Conservation (phyloP, 805 yeast species). For the Candida bentonensis region DNA sequence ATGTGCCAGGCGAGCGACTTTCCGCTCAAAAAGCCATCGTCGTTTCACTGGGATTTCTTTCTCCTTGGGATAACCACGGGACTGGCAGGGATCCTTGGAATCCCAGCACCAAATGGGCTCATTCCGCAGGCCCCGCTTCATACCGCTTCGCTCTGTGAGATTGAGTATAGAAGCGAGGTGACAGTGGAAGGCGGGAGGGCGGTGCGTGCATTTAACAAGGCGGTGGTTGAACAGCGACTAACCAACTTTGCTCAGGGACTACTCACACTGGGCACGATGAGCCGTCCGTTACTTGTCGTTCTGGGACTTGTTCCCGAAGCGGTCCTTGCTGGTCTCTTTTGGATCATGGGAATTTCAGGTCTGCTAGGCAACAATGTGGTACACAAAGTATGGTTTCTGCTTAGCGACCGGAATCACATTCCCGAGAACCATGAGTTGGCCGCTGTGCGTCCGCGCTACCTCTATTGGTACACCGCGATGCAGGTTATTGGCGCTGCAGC, state of each 20-base stretch:
- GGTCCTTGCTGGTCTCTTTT: conserved; percentile 81
- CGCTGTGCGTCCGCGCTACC: conserved; percentile 21
- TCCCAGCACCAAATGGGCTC: conserved; percentile 93
- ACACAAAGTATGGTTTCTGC: conserved; percentile 45
- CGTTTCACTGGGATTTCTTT: conserved; percentile 87
- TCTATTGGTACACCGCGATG: conserved; percentile 40
- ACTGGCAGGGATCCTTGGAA: conserved; percentile 70
- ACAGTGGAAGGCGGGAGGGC: conserved; percentile 8
- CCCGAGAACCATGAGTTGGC: conserved; percentile 21
- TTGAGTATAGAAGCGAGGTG: conserved; percentile 21
- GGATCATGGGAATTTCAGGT: conserved; percentile 84
- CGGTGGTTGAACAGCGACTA: conserved; percentile 80
- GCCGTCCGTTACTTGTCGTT: conserved; percentile 71
- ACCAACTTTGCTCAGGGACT: conserved; percentile 79
- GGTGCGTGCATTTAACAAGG: conserved; percentile 19
- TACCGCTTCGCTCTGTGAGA: conserved; percentile 59
- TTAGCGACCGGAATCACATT: conserved; percentile 39
- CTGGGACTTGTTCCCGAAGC: conserved; percentile 84
- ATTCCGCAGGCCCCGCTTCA: conserved; percentile 97
- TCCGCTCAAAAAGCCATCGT: conserved; percentile 72
- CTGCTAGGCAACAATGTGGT: conserved; percentile 53
- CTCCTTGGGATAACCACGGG: conserved; percentile 80
- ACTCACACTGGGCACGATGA: conserved; percentile 74
- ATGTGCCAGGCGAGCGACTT: conserved; percentile 80
- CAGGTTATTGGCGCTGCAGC: conserved; percentile 57